Evolutionary conservation across 495 filamentous ascomycete genomes (phyloP).

Genomic region (Xylaria venustula): DNA sequence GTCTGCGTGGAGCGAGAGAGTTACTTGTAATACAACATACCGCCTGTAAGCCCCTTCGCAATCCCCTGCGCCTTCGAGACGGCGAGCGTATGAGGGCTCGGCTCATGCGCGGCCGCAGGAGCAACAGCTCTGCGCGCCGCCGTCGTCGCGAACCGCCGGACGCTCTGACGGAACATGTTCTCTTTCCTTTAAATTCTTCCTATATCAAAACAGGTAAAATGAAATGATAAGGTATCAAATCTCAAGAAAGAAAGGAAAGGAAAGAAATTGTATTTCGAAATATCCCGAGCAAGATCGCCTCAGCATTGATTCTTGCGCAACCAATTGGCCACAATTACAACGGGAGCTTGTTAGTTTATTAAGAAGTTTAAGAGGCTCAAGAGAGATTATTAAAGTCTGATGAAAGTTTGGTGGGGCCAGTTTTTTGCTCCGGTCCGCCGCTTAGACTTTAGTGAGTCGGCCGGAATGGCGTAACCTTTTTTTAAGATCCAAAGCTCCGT

Average conservation of each 20-base stretch:
- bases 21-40: constrained; percentile 50
- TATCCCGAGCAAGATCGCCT: too few species aligned
- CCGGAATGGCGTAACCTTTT: too few species aligned
- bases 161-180: constrained; percentile 53
- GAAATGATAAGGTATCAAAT: too few species aligned
- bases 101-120: constrained; percentile 24
- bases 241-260: too few species aligned
- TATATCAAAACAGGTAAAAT: too few species aligned
- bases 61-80: constrained; percentile 83
- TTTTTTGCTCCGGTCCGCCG: neutral
- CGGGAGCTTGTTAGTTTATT: constrained; percentile 4
- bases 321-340: too few species aligned
- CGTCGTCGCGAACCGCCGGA: constrained; percentile 51
- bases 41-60: constrained; percentile 81
- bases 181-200: neutral
- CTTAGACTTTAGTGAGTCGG: too few species aligned
- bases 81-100: constrained; percentile 35
- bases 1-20: neutral
- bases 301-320: too few species aligned
- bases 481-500: too few species aligned
- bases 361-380: neutral
- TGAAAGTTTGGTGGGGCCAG: constrained; percentile 19
- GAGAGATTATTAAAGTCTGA: neutral
- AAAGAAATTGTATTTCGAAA: too few species aligned
- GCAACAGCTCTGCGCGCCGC: constrained; percentile 36